These are phyloP conservation scores for Olyra latifolia DNA, from an alignment of 176 grass and related monocot genomes.

Conservation along the genomic window DNA sequence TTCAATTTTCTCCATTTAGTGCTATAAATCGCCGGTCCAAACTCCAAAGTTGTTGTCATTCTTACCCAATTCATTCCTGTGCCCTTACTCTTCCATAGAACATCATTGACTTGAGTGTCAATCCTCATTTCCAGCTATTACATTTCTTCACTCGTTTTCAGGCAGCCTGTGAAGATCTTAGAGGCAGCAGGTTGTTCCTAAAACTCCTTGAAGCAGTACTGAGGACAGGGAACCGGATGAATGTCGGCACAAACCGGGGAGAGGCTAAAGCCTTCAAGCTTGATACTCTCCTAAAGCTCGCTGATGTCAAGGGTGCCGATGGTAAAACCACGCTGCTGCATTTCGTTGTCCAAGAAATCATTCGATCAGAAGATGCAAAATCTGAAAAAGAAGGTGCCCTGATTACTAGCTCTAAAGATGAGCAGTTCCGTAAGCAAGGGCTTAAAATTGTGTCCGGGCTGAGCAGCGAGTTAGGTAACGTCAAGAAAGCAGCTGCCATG, in stretches of 20 bases:
- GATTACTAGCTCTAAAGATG: constrained; percentile 57
- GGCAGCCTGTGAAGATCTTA: constrained; percentile 93
- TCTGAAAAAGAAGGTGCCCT: constrained; percentile 49
- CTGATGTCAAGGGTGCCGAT: constrained; percentile 91
- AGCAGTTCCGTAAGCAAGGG: constrained; percentile 84
- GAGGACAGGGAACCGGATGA: constrained; percentile 95
- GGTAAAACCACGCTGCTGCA: constrained; percentile 95
- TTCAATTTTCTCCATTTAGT: not conserved
- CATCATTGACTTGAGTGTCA: not conserved
- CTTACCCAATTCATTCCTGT: not conserved
- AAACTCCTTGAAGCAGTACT: constrained; percentile 96
- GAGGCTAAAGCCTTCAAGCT: constrained; percentile 96
- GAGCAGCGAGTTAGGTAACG: constrained; percentile 83
- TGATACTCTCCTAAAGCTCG: constrained; percentile 94
- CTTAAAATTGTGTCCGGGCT: constrained; percentile 80
- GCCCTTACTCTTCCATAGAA: not conserved
- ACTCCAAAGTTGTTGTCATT: not conserved
- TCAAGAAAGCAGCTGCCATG: constrained; percentile 89
- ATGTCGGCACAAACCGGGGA: constrained; percentile 92
- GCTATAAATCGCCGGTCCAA: not conserved
- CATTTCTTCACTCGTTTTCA: constrained; percentile 40
- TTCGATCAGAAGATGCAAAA: constrained; percentile 76
- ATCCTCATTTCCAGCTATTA: not conserved
- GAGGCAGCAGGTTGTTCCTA: constrained; percentile 79
- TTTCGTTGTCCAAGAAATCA: constrained; percentile 97